Percentiles rank a stretch among this genome's conserved stretches.
These are phyloP conservation scores for Skeletonema potamos DNA, from an alignment of 108 stramenopile genomes.

Conservation along the genomic window DNA sequence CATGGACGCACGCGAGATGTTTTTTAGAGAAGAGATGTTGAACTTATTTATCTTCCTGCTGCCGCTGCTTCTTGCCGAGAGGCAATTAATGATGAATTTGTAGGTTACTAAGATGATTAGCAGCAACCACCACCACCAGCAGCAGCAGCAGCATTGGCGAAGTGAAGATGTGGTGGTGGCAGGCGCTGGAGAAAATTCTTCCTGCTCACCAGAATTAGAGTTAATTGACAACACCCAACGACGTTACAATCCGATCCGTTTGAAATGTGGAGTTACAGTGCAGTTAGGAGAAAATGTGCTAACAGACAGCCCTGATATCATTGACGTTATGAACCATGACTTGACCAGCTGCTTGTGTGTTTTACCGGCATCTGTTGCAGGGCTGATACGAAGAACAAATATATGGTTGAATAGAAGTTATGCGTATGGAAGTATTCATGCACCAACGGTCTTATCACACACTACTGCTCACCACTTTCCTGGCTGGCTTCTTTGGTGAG, in stretches of 20 bases:
- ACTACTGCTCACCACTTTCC: constrained; percentile 74
- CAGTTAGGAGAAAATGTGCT: constrained; percentile 64
- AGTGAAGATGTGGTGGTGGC: background rate
- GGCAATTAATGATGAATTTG: too few relatives aligned
- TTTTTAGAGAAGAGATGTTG: too few relatives aligned
- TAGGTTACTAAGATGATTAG: background rate
- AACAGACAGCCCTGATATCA: constrained; percentile 49
- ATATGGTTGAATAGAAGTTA: constrained; percentile 68
- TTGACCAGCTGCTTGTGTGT: constrained; percentile 49
- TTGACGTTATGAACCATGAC: constrained; percentile 65
- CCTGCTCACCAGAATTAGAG: background rate
- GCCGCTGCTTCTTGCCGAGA: too few relatives aligned
- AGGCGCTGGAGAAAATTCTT: background rate
- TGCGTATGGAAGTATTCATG: background rate
- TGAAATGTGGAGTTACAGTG: constrained; percentile 58
- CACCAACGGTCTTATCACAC: constrained; percentile 25
- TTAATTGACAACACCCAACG: constrained; percentile 70
- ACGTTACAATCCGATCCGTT: constrained; percentile 51
- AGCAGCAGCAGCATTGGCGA: background rate
- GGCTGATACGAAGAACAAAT: constrained; percentile 59
- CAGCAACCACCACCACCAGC: background rate
- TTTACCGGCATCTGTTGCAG: constrained; percentile 60
- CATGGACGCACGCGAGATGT: too few relatives aligned
- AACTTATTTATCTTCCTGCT: too few relatives aligned
- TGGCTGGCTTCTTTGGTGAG: constrained; percentile 68